These are phyloP conservation scores for Ambrosiella cleistominuta DNA, from an alignment of 2,329 filamentous ascomycete genomes.

Conservation along the genomic window DNA sequence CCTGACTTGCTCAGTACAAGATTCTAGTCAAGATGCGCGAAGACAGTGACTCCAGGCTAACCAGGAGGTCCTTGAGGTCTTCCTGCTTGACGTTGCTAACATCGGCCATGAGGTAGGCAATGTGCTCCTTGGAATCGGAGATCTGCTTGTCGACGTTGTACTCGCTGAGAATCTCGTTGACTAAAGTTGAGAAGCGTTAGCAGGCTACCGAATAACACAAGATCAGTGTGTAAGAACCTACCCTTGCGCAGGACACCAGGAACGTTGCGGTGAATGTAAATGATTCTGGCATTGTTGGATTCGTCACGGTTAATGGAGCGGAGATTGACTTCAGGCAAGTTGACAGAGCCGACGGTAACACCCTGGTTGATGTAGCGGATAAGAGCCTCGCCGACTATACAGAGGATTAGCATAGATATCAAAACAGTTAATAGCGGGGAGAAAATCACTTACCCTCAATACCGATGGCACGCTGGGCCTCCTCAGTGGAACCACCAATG, in stretches of 20 bases:
- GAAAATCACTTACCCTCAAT: constrained; percentile 44
- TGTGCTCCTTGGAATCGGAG: constrained; percentile 82
- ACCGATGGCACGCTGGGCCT: constrained; percentile 90
- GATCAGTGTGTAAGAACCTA: constrained; percentile 20
- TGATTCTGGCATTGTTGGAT: constrained; percentile 72
- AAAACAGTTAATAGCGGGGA: not conserved
- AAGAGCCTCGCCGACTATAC: constrained; percentile 59
- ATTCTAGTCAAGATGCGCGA: constrained; percentile 35
- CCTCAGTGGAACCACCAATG: constrained; percentile 93
- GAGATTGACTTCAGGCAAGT: constrained; percentile 86
- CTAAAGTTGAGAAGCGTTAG: constrained; percentile 23
- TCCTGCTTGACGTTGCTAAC: constrained; percentile 67
- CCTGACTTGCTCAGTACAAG: constrained; percentile 22
- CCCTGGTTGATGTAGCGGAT: constrained; percentile 94
- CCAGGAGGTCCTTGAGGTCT: constrained; percentile 74
- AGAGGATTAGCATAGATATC: constrained; percentile 11
- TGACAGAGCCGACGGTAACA: constrained; percentile 77
- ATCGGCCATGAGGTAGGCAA: constrained; percentile 96
- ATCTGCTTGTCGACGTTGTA: constrained; percentile 99
- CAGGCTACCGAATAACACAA: constrained; percentile 5
- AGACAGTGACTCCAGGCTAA: constrained; percentile 61
- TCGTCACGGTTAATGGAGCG: constrained; percentile 83
- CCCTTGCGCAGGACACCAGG: constrained; percentile 81
- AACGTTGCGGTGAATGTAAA: constrained; percentile 94
- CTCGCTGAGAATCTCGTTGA: constrained; percentile 84